Base-by-base conservation (phyloP, 2,329 filamentous ascomycete species). In the Claviceps cyperi region DNA sequence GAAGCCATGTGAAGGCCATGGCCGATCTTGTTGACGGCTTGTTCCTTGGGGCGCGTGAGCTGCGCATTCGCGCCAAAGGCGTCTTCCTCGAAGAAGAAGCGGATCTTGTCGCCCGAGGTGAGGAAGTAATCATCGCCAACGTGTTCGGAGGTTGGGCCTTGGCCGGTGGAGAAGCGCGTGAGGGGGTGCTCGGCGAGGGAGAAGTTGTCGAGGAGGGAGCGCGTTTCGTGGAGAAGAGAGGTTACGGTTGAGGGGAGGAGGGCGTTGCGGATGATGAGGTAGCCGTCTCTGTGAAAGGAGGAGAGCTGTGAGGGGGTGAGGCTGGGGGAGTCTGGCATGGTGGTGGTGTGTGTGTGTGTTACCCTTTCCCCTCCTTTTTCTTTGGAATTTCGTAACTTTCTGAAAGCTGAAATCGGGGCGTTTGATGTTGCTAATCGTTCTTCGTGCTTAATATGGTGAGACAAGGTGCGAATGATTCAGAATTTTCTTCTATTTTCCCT, bases 81-180 rank as follows among this genome's bases (percentile, higher is more conserved):
- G 67, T 92, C 90, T 67, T 94, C 88, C 68, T 97, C 91, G 67
- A 97, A 94, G 76, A 97, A 97, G 76, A 94, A 97, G 52, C 89
- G 84, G 54, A 97, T 73, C 69, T 96, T 91, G 73, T 97, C 86
- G 53, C 88, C 89, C 3, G 85, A 92, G 1, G 74, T 76, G 2
- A 97, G 79, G 70, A 98, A 97, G 75, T 98, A 98, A 62, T 85
- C 81, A 70, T 97, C 92, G 54, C 91, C 90, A 11, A 96, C 86
- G 68, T 97, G 91, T 53, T 82, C 77, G 44, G 62, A 75, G 69
- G 59, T 81, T 73, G 69, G 82, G 57, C 90, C 90, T 73, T 69
- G 82, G 57, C 90, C 90, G 0, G 91, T 96, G 32, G 84, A 86
- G 76, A 98, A 98, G 62, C 83, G 84, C 8, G 92, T 97, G 75